Evolutionary conservation across 164 flowering plant species (phyloP), one percentile per base, ranked within the genome.

Genomic region (Pachysandra terminalis): DNA sequence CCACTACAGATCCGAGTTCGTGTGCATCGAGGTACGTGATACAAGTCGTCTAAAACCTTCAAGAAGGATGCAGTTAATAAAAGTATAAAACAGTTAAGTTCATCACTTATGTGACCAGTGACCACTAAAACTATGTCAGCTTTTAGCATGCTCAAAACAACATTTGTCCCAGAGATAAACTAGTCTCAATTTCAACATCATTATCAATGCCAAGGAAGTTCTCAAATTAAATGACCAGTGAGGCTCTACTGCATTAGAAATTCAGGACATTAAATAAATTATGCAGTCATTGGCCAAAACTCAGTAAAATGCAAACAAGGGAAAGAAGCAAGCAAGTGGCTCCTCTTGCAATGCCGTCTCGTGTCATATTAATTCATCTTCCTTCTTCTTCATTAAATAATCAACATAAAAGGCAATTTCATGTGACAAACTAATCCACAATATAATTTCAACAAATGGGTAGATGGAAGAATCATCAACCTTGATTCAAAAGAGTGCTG

Each of bases 401-500:
- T 1, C 17, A 45, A 45, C 15, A 12, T 7, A 15, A 5, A 45
- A 10, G 1, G 51, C 51, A 45, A n/a, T 45, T 5, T 13, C 10
- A 15, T 27, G 61, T 32, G 26, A 23, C 55, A 45, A 63, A 0
- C 19, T 14, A 40, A 40, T 9, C 2, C 23, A 61, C 3, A 61
- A 2, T 14, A 62, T 2, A 28, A 21, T 17, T 40, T 9, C n/a
- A 69, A 51, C 52, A 26, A 40, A n/a, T 26, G 5, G 15, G 56
- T 25, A 56, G 9, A 27, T 24, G 51, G 19, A 45, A 24, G 32
- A 64, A 26, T 14, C 45, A 56, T 57, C 40, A 28, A 88, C 97
- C 97, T 82, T 90, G 97, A 81, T 76, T 85, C 24, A 90, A 63
- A 75, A 90, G 92, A 72, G 87, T 75, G 79, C 76, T 78, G 76